Conservation (phyloP, 495 filamentous ascomycete genomes). For the Trypethelium eluteriae region DNA sequence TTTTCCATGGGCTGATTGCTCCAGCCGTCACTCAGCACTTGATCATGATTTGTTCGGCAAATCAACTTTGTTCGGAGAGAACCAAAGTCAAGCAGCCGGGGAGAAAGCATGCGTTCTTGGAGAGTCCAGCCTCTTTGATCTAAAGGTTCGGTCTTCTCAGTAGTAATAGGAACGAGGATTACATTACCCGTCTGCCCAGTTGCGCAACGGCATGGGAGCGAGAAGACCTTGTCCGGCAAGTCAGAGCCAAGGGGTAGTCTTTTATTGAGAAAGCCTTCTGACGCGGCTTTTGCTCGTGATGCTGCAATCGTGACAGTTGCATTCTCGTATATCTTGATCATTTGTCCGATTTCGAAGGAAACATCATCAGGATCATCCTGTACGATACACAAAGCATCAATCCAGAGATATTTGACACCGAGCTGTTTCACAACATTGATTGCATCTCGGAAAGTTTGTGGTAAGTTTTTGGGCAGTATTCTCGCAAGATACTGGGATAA, state of each 20-base stretch:
- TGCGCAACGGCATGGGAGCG: too few species aligned
- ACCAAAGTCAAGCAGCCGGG: not conserved
- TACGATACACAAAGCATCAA: conserved; percentile 20
- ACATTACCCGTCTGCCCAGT: conserved; percentile 18
- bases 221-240: not conserved
- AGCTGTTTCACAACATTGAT: conserved; percentile 7
- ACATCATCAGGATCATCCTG: conserved; percentile 18
- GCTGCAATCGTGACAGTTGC: conserved; percentile 12
- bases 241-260: not conserved
- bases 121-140: not conserved
- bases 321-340: conserved; percentile 8
- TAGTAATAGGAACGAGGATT: conserved; percentile 13
- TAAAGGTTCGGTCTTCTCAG: not conserved
- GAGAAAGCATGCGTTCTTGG: not conserved
- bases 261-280: not conserved
- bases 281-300: not conserved
- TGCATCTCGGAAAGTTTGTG: conserved; percentile 20
- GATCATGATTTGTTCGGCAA: conserved; percentile 16
- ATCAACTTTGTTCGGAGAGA: conserved; percentile 13
- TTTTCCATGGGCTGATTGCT: not conserved
- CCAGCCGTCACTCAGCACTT: not conserved
- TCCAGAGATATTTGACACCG: conserved; percentile 22
- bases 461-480: conserved; percentile 12
- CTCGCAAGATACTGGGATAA: not conserved
- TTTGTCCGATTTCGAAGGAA: not conserved